These are phyloP conservation scores for Kockovaella imperatae DNA, from an alignment of 768 basidiomycete genomes.

Conservation along the genomic window DNA sequence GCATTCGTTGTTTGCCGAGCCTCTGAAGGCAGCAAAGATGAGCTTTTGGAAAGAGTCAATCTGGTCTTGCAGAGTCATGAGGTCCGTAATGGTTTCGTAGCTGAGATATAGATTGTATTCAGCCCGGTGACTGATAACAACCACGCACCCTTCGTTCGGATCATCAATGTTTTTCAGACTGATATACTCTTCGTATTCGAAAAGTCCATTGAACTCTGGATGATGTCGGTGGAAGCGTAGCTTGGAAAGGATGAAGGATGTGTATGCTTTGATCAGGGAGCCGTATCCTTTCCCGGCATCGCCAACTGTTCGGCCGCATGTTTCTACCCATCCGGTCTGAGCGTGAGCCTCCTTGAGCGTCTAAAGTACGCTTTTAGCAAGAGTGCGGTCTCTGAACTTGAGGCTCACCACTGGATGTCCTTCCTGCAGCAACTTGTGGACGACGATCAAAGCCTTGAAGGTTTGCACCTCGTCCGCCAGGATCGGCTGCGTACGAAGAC, in stretches of 20 bases:
- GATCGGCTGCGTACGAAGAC: slow-evolving; percentile 91
- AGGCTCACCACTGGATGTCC: slow-evolving; percentile 79
- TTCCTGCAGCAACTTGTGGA: slow-evolving; percentile 96
- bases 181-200: slow-evolving; percentile 98
- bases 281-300: slow-evolving; percentile 83
- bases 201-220: slow-evolving; percentile 95
- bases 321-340: slow-evolving; percentile 96
- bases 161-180: slow-evolving; percentile 95
- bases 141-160: slow-evolving; percentile 89
- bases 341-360: slow-evolving; percentile 93
- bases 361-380: slow-evolving; percentile 47
- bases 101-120: slow-evolving; percentile 54
- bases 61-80: slow-evolving; percentile 96
- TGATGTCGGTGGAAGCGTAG: slow-evolving; percentile 90
- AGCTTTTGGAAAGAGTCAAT: slow-evolving; percentile 98
- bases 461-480: slow-evolving; percentile 95
- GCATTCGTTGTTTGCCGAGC: slow-evolving; percentile 90
- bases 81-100: slow-evolving; percentile 94
- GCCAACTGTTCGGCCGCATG: slow-evolving; percentile 82
- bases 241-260: slow-evolving; percentile 90
- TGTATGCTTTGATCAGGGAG: slow-evolving; percentile 86
- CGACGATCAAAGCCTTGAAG: slow-evolving; percentile 94
- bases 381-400: neutral
- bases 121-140: slow-evolving; percentile 11
- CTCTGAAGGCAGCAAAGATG: slow-evolving; percentile 88